Evolutionary conservation across 495 filamentous ascomycete species (phyloP).

Genomic region (Penicillium manginii): DNA sequence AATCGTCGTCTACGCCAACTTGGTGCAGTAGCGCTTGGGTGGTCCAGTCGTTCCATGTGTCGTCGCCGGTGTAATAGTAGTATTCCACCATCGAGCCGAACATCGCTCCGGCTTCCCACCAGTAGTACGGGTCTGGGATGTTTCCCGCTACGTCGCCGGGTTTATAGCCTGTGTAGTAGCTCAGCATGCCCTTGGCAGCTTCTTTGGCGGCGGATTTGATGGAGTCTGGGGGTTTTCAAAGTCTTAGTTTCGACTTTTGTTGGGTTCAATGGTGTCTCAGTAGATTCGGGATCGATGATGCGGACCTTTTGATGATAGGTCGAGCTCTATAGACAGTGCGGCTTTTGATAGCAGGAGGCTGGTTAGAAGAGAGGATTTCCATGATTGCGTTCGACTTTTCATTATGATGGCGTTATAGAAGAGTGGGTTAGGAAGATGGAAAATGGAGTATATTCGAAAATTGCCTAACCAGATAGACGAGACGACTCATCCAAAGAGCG

Average conservation of each 20-base stretch:
- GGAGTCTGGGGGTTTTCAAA: conserved; percentile 39
- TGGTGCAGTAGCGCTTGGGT: conserved; percentile 72
- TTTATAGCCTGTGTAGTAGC: conserved; percentile 72
- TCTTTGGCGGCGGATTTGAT: conserved; percentile 49
- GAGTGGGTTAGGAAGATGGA: too few species aligned
- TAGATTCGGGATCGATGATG: too few species aligned
- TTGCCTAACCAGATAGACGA: background rate
- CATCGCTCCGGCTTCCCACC: conserved; percentile 82
- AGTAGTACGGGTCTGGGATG: conserved; percentile 76
- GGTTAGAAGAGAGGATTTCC: conserved; percentile 3
- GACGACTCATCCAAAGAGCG: background rate
- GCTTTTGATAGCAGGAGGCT: conserved; percentile 10
- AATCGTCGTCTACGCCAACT: conserved; percentile 65
- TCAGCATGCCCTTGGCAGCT: conserved; percentile 52
- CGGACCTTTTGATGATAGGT: conserved; percentile 20
- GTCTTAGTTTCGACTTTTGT: too few species aligned
- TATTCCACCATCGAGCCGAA: conserved; percentile 81
- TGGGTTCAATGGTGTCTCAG: too few species aligned
- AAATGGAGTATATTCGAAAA: background rate
- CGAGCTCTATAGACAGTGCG: conserved; percentile 23
- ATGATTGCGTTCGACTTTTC: conserved; percentile 6
- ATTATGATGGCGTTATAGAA: conserved; percentile 2
- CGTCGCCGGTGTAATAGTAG: conserved; percentile 79
- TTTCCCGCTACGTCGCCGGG: conserved; percentile 74
- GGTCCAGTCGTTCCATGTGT: conserved; percentile 69